These are phyloP conservation scores for Biancaea sappan DNA, from an alignment of 306 rosid species.

Conservation along the genomic window DNA sequence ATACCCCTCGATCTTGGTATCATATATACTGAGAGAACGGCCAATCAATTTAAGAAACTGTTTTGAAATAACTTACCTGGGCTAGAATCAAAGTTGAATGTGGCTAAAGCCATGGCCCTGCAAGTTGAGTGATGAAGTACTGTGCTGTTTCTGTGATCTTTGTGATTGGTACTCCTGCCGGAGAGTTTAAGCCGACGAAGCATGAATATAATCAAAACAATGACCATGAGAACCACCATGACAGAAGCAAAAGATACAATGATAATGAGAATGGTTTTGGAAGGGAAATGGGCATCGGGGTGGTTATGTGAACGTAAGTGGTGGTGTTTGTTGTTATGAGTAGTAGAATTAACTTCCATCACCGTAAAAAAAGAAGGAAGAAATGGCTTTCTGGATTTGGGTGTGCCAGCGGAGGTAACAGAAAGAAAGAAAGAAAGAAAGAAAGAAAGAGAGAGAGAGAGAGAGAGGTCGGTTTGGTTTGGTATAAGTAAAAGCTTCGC, in stretches of 20 bases:
- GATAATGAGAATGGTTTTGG: conserved; percentile 58
- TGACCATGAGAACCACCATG: conserved; percentile 44
- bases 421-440: conserved; percentile 33
- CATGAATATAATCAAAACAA: conserved; percentile 49
- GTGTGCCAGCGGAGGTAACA: conserved; percentile 23
- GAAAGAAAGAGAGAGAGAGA: conserved; percentile 28
- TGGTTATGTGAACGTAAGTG: conserved; percentile 40
- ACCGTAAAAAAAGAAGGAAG: conserved; percentile 26
- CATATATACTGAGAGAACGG: no score
- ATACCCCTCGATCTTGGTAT: no score
- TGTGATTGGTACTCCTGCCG: conserved; percentile 33
- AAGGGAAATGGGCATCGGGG: conserved; percentile 46
- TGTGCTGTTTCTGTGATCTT: conserved; percentile 35
- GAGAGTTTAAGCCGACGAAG: conserved; percentile 62
- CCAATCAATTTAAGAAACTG: no score
- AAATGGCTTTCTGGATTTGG: conserved; percentile 23
- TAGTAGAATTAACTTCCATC: conserved; percentile 63
- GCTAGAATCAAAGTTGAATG: conserved; percentile 57
- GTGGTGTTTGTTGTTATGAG: conserved; percentile 38
- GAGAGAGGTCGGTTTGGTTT: conserved; percentile 31
- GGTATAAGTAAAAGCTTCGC: conserved; percentile 2
- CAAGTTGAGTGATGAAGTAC: conserved; percentile 49
- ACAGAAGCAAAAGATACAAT: conserved; percentile 39
- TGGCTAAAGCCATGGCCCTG: conserved; percentile 60
- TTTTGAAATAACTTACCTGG: conserved; percentile 52